Evolutionary conservation across 2,329 filamentous ascomycete genomes (phyloP).

Genomic region (Fusarium annulatum): DNA sequence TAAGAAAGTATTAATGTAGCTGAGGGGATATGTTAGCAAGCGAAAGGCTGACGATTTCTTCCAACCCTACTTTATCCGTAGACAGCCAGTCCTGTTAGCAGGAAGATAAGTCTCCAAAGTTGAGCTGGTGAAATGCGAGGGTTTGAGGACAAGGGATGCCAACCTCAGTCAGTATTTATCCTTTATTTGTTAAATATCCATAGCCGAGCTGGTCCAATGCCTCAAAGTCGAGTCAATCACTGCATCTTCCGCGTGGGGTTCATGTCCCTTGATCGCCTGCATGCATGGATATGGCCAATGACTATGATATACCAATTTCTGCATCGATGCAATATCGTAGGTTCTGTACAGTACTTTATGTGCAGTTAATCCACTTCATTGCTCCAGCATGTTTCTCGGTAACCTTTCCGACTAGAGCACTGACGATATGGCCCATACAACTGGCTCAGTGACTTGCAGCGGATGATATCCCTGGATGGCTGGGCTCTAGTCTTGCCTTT

Average conservation of each 20-base stretch:
- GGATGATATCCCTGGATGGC: neutral
- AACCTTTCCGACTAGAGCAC: slow-evolving; percentile 11
- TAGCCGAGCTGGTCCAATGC: neutral
- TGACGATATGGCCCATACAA: slow-evolving; percentile 3
- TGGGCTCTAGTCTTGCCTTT: neutral
- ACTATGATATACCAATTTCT: neutral
- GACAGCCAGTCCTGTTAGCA: neutral
- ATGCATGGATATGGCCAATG: neutral
- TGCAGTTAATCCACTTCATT: neutral
- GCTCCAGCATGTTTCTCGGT: slow-evolving; percentile 12
- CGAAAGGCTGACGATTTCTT: neutral
- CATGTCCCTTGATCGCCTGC: neutral
- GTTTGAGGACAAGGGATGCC: neutral
- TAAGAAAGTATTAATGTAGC: neutral
- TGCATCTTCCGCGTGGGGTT: neutral
- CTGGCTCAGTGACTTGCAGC: slow-evolving; percentile 16
- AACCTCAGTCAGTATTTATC: neutral
- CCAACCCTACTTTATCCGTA: neutral
- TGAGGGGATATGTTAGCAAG: neutral
- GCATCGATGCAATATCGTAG: neutral
- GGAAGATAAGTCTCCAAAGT: neutral
- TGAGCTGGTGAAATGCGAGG: neutral
- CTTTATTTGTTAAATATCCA: neutral
- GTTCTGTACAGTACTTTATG: neutral
- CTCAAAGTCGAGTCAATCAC: neutral